A percentile compares a stretch with the other conserved stretches of the same genome.
Evolutionary conservation across 2,329 filamentous ascomycete genomes (phyloP).

Genomic region (Gyromitra esculenta): DNA sequence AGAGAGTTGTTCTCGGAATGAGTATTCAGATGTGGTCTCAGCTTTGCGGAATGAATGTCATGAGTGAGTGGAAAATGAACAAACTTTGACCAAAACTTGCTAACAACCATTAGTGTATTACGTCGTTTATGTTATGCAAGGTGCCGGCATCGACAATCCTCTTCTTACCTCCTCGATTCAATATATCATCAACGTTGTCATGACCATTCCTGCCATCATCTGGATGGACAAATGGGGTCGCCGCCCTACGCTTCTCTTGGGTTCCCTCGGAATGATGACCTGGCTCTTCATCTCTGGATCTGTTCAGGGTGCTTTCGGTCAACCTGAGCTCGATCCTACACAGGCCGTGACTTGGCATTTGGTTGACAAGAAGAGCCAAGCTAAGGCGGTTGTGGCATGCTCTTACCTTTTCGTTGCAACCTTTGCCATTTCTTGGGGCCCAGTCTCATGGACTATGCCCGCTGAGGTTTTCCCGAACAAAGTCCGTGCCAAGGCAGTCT

Average conservation of each 20-base stretch:
- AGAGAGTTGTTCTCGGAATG: constrained; percentile 69
- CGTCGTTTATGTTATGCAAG: constrained; percentile 70
- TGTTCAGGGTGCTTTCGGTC: constrained; percentile 70
- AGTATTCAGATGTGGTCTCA: constrained; percentile 71
- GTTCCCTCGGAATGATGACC: constrained; percentile 69
- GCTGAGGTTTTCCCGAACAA: constrained; percentile 72
- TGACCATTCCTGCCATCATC: constrained; percentile 70
- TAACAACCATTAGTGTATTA: constrained; percentile 63
- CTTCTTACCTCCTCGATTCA: constrained; percentile 71
- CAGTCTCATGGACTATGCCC: constrained; percentile 69
- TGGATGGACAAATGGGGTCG: constrained; percentile 70
- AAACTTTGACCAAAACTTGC: background rate
- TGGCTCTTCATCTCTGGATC: constrained; percentile 72
- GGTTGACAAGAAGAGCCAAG: constrained; percentile 65
- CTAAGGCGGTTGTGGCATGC: constrained; percentile 73
- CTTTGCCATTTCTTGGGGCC: constrained; percentile 73
- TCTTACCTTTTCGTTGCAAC: constrained; percentile 78
- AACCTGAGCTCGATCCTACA: constrained; percentile 63
- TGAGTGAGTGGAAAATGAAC: constrained; percentile 61
- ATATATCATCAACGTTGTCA: constrained; percentile 71
- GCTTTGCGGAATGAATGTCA: constrained; percentile 70
- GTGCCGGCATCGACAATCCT: constrained; percentile 67
- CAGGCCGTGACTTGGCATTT: constrained; percentile 70
- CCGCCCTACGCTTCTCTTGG: constrained; percentile 67
- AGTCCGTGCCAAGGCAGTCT: constrained; percentile 72